Evolutionary conservation across 768 basidiomycete species (phyloP).

Genomic region (Amanita pseudoporphyria): DNA sequence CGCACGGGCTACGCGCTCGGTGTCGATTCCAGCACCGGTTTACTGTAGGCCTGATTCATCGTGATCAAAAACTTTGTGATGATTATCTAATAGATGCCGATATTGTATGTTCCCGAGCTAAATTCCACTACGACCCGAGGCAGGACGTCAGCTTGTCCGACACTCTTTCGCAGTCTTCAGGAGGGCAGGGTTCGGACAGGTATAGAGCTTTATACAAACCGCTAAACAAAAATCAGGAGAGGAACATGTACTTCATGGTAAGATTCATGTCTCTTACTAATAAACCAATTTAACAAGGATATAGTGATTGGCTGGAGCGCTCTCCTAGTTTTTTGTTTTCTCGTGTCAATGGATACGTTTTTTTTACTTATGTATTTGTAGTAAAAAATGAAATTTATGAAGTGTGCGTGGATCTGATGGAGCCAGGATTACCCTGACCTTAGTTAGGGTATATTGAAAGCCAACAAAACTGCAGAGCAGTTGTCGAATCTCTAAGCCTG

Average conservation of each 20-base stretch:
- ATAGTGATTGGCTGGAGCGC: not conserved
- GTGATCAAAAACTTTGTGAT: not conserved
- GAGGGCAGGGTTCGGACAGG: conserved; percentile 32
- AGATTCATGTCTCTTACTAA: conserved; percentile 6
- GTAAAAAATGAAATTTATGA: no score
- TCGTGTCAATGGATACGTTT: no score
- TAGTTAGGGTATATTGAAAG: not conserved
- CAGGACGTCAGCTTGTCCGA: conserved; percentile 51
- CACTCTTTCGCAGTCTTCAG: conserved; percentile 39
- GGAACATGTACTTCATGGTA: conserved; percentile 54
- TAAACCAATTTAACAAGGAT: not conserved
- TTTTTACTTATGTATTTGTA: no score
- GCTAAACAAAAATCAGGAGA: conserved; percentile 38
- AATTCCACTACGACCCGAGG: conserved; percentile 70
- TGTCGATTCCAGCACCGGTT: conserved; percentile 79
- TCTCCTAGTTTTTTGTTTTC: no score
- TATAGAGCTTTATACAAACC: conserved; percentile 49
- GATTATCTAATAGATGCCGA: conserved; percentile 53
- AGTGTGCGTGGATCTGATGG: not conserved
- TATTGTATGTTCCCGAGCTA: conserved; percentile 71
- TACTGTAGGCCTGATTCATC: conserved; percentile 48
- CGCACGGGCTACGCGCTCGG: conserved; percentile 72
- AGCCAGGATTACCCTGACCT: not conserved
- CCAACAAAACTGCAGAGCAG: not conserved
- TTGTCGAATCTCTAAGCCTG: no score